phyloP scores from a whole-genome alignment of 1,284 basidiomycete genomes.

The Vanrija humicola region DNA sequence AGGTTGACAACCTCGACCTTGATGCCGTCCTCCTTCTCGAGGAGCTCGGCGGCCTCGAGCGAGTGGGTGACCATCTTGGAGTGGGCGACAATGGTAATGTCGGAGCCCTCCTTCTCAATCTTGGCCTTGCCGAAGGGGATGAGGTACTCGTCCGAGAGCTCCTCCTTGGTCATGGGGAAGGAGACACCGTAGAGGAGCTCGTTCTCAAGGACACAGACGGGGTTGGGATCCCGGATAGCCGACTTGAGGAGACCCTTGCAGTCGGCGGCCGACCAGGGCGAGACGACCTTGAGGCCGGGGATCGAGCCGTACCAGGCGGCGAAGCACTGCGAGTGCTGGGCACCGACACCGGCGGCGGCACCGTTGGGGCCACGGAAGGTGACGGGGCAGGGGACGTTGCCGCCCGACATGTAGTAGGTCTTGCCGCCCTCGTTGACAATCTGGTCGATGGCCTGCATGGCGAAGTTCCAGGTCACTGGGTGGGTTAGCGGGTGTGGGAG shows the following conservation, averaged over 20 bases:
- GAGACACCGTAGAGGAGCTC: conserved; percentile 97
- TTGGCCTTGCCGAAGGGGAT: conserved; percentile 98
- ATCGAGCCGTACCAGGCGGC: conserved; percentile 93
- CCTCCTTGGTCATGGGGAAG: conserved; percentile 93
- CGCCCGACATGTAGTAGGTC: conserved; percentile 99
- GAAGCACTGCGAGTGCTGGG: conserved; percentile 78
- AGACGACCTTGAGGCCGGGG: conserved; percentile 96
- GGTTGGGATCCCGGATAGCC: conserved; percentile 97
- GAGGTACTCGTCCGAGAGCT: conserved; percentile 88
- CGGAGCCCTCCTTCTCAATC: conserved; percentile 86
- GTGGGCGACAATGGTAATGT: conserved; percentile 95
- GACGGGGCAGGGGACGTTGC: conserved; percentile 94
- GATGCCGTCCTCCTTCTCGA: conserved; percentile 90
- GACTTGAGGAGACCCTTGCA: conserved; percentile 97
- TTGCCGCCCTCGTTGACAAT: conserved; percentile 99
- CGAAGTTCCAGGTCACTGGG: conserved; percentile 49
- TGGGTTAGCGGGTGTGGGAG: neutral
- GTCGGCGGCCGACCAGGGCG: conserved; percentile 95
- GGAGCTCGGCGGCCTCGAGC: conserved; percentile 84
- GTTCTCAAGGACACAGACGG: conserved; percentile 97
- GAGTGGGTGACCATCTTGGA: conserved; percentile 92
- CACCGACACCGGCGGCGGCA: conserved; percentile 92
- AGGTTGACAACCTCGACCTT: conserved; percentile 99
- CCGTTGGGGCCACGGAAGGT: conserved; percentile 99
- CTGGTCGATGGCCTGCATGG: conserved; percentile 86